These are phyloP conservation scores for Cyberlindnera xylosilytica DNA, from an alignment of 805 yeast species.

Conservation along the genomic window DNA sequence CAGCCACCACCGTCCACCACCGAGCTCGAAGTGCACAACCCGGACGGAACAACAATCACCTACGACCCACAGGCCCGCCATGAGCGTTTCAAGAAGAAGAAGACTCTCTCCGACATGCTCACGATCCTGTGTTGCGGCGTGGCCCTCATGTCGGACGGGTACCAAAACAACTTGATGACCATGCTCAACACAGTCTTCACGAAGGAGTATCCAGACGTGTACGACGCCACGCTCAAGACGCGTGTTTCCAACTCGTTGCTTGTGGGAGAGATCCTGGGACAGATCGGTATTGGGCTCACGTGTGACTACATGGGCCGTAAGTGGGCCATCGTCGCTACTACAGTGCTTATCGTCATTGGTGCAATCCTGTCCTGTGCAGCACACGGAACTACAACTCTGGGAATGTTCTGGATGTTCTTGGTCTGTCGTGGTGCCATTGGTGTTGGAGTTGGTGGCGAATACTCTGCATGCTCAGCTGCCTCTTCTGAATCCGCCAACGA, in stretches of 20 bases:
- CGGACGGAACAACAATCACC: conserved; percentile 10
- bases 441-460: conserved; percentile 77
- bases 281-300: conserved; percentile 59
- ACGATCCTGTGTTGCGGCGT: conserved; percentile 62
- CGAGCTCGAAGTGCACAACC: conserved; percentile 10
- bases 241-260: conserved; percentile 68
- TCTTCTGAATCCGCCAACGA: conserved; percentile 77
- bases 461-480: conserved; percentile 64
- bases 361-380: conserved; percentile 67
- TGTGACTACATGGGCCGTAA: conserved; percentile 69
- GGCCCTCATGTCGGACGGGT: conserved; percentile 76
- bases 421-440: conserved; percentile 76
- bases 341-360: conserved; percentile 59
- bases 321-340: conserved; percentile 63
- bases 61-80: conserved; percentile 23
- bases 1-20: no score
- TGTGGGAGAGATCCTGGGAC: conserved; percentile 71
- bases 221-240: conserved; percentile 48
- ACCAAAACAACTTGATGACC: conserved; percentile 72
- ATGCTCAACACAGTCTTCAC: conserved; percentile 61
- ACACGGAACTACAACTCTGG: conserved; percentile 52
- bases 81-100: conserved; percentile 24
- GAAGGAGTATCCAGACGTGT: conserved; percentile 34
- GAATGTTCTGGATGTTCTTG: conserved; percentile 76
- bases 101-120: conserved; percentile 34